Evolutionary conservation across 2,329 filamentous ascomycete genomes (phyloP).

Genomic region (Alternaria alternata): DNA sequence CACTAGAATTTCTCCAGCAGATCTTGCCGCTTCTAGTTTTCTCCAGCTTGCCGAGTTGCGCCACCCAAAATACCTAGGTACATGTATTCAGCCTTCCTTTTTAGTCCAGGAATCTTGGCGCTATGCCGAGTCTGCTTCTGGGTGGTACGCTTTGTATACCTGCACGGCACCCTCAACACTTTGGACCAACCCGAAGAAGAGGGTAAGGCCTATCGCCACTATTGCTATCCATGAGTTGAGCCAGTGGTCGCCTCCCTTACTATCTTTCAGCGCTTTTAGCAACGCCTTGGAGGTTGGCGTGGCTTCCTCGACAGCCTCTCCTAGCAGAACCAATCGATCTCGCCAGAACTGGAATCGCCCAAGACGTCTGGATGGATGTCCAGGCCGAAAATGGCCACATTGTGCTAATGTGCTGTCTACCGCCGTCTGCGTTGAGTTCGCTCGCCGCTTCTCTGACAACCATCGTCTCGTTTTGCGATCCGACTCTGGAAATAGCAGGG

Average conservation of each 20-base stretch:
- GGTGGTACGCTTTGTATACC: conserved; percentile 36
- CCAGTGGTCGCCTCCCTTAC: no score
- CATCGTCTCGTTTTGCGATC: background rate
- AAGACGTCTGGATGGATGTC: no score
- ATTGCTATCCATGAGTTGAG: background rate
- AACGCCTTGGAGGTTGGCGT: no score
- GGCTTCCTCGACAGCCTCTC: no score
- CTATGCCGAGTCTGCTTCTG: background rate
- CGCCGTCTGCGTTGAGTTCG: no score
- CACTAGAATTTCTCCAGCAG: background rate
- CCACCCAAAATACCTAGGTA: background rate
- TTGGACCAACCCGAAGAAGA: conserved; percentile 52
- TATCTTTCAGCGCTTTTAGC: no score
- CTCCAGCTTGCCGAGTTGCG: conserved; percentile 2
- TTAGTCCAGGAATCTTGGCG: background rate
- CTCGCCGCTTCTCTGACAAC: background rate
- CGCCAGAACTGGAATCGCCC: no score
- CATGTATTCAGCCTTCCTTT: background rate
- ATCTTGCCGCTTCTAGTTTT: background rate
- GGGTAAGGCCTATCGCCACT: background rate
- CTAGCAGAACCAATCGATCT: no score
- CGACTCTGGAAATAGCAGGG: background rate
- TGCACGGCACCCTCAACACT: conserved; percentile 55
- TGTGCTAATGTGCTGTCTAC: no score
- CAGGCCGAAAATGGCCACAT: no score